phyloP scores from a whole-genome alignment of 108 stramenopile species.

The Pseudonitzschia multistriata region DNA sequence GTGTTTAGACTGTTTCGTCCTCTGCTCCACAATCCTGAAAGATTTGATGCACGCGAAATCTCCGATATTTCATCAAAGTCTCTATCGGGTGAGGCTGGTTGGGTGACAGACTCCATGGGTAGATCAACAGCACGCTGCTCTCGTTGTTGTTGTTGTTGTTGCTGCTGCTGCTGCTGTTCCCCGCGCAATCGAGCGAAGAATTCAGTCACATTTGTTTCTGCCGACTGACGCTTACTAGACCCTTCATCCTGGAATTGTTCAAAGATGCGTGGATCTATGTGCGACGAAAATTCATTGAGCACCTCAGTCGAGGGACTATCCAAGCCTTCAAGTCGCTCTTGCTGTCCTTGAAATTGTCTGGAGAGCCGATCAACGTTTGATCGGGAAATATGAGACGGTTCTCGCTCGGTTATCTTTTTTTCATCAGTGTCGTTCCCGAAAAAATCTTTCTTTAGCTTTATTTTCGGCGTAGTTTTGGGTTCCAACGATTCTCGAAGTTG shows the following conservation, averaged over 20 bases:
- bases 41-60: conserved; percentile 3
- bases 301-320: background rate
- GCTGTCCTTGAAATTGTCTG: background rate
- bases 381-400: background rate
- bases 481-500: conserved; percentile 25
- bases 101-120: background rate
- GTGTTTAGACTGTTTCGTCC: conserved; percentile 24
- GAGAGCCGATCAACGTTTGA: background rate
- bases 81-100: background rate
- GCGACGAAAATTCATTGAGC: background rate
- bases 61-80: conserved; percentile 25
- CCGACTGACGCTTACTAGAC: background rate
- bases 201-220: conserved; percentile 6
- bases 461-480: conserved; percentile 14
- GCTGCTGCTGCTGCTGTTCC: background rate
- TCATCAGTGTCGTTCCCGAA: background rate
- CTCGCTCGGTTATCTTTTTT: conserved; percentile 13
- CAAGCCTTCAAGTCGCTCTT: background rate
- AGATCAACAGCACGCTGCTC: no score
- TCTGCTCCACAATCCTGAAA: conserved; percentile 33
- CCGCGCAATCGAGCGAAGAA: conserved; percentile 31
- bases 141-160: background rate
- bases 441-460: conserved; percentile 17
- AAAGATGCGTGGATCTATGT: conserved; percentile 6
- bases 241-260: conserved; percentile 3